A percentile compares a stretch with the other conserved stretches of the same genome.
phyloP scores from a whole-genome alignment of 2,329 filamentous ascomycete species.

The Seiridium cupressi region DNA sequence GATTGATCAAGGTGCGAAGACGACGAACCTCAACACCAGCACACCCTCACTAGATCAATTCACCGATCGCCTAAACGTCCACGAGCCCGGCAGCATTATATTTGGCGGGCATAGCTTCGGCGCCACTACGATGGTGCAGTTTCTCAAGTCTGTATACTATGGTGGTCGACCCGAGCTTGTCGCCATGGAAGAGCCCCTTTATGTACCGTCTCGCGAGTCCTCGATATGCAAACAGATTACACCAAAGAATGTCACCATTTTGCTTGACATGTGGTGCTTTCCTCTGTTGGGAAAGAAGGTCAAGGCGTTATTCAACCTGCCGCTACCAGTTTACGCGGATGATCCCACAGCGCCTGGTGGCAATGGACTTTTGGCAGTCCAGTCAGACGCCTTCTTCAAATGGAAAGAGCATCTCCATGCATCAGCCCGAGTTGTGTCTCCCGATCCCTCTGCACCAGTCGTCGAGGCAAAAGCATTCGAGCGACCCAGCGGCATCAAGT shows the following conservation, averaged over 20 bases:
- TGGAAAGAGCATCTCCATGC: conserved; percentile 72
- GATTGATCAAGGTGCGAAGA: conserved; percentile 55
- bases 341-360: conserved; percentile 43
- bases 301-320: conserved; percentile 65
- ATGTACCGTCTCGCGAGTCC: conserved; percentile 53
- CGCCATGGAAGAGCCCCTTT: conserved; percentile 56
- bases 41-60: conserved; percentile 59
- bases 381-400: conserved; percentile 75
- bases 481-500: conserved; percentile 38
- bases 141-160: conserved; percentile 79
- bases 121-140: conserved; percentile 69
- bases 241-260: conserved; percentile 59
- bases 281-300: conserved; percentile 65
- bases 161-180: conserved; percentile 44
- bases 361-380: conserved; percentile 64
- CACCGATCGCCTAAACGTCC: conserved; percentile 60
- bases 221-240: conserved; percentile 66
- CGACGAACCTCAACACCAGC: conserved; percentile 52
- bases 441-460: conserved; percentile 42
- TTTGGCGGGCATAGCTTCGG: conserved; percentile 84
- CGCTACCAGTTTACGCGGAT: conserved; percentile 65
- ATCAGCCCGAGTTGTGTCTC: conserved; percentile 65
- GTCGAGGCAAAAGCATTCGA: conserved; percentile 42
- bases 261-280: conserved; percentile 81
- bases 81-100: conserved; percentile 68